Base-by-base conservation (phyloP, 2,329 filamentous ascomycete genomes). In the Alternaria angustiovoidea region DNA sequence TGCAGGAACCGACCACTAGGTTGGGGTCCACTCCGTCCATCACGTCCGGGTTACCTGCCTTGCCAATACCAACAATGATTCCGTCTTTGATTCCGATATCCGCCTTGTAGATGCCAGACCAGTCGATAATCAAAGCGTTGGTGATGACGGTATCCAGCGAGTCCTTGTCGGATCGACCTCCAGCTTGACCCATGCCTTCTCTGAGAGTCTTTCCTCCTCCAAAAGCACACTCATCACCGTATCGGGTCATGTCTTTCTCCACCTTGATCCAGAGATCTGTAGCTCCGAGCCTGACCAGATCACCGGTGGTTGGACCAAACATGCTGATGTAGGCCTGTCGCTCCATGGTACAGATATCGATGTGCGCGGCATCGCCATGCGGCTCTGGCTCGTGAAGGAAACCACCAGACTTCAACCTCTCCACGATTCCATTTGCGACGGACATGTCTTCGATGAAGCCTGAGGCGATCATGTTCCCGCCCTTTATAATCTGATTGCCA, bases 1-100 rank as follows among this genome's bases (percentile, higher is more conserved):
- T 98, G 67, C 91, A 92, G 64, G 89, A 90, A 11, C 94, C 94
- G 9, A 97, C 88, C 2, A 97, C 82, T 88, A 98, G 88, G 57
- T 88, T 85, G 0, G 88, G 83, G 60, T 90, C 84, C 7, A 98
- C 92, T 5, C 92, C 92, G 32, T 95, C 90, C 94, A 97, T 97
- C 47, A 96, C 88, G 79, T 98, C 94, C n/a, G 94, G 94, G 72
- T 97, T 98, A 20, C 94, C 94, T 16, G 94, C 93, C 80, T 98
- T 97, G 61, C 94, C 94, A 68, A 98, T 94, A 0, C 88, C 94
- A 28, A 90, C 89, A 71, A 98, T 97, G 39, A 91, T 76, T 2
- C 94, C 94, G 68, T 93, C 80, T 78, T 96, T 97, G 77, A 98
- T 89, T 28, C 94, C 94, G 75, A 98, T 96, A 77, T 98, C 94